Evolutionary conservation across 352 stramenopile species (phyloP).

Genomic region (Lagenidium giganteum): DNA sequence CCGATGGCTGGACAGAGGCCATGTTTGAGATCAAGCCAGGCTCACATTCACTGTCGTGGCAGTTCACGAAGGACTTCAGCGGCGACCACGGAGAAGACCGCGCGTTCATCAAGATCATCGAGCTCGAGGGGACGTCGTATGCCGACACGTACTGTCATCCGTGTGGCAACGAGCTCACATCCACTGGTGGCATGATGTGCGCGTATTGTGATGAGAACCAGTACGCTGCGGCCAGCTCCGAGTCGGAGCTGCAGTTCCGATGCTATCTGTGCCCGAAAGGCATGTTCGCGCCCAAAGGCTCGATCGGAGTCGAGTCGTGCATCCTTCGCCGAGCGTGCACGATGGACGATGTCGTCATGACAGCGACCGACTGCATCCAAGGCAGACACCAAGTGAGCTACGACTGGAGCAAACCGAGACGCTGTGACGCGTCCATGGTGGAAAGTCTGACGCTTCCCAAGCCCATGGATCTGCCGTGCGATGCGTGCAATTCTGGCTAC

Average conservation of each 20-base stretch:
- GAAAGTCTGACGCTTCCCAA: conserved; percentile 36
- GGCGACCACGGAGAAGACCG: conserved; percentile 69
- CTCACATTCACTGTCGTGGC: conserved; percentile 69
- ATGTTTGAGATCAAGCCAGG: conserved; percentile 46
- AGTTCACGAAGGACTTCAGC: conserved; percentile 77
- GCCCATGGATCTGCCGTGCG: conserved; percentile 31
- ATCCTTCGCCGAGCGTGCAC: conserved; percentile 54
- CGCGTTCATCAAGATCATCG: conserved; percentile 72
- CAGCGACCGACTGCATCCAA: conserved; percentile 45
- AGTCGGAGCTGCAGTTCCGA: conserved; percentile 70
- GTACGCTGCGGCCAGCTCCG: conserved; percentile 60
- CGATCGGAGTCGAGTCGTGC: conserved; percentile 64
- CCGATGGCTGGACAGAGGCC: conserved; percentile 65
- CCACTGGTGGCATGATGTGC: conserved; percentile 66
- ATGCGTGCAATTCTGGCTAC: conserved; percentile 46
- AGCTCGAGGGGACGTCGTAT: conserved; percentile 71
- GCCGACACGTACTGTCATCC: conserved; percentile 69
- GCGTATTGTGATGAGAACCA: conserved; percentile 75
- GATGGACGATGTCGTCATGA: conserved; percentile 53
- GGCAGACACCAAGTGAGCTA: conserved; percentile 55
- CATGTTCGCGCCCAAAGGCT: conserved; percentile 64
- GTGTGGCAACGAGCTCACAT: conserved; percentile 74
- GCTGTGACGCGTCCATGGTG: conserved; percentile 42
- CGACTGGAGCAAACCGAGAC: conserved; percentile 59
- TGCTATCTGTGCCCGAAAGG: conserved; percentile 64